Base-by-base conservation (phyloP, 106 monocot species). In the Allium cepa region DNA sequence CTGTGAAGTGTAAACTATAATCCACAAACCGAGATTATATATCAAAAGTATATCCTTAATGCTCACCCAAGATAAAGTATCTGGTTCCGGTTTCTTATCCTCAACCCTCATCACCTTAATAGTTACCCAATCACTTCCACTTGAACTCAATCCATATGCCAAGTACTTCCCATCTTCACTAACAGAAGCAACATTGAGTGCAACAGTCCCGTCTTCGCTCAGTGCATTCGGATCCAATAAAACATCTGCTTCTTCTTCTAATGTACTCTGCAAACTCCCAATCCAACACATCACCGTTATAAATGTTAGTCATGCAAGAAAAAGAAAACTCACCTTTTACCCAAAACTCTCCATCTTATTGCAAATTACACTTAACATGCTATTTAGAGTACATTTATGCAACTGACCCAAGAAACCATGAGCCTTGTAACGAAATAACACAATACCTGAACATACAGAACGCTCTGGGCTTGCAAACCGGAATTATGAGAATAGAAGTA, bases 91-190 rank as follows among this genome's bases (percentile, higher is more conserved):
- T 59, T 75, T 69, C 76, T 83, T 93, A 73, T 87, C 83, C 7
- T 68, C 84, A 17, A 93, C 69, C 57, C 81, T 17, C 90, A 99
- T 90, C 16, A 93, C 93, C 69, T 90, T 90, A 52, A 93, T 81
- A 7, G 80, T 85, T 5, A 99, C 83, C 99, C 99, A 99, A 75
- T 99, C 99, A 26, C 99, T 99, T 15, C 99, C 90, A 58, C 87
- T 90, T 46, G 69, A 73, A 66, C 90, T 93, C 51, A 90, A 78
- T 15, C 87, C 90, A 69, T 99, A 99, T 0, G 84, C 93, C 49
- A 99, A 47, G 51, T 85, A 90, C 74, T 80, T 76, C 9, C 78
- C 92, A 57, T 93, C 87, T 72, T 83, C 66, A 36, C 85, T 99
- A 46, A 99, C 17, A 8, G 84, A 63, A 28, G 52, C 13, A 28